Conservation (phyloP, 768 basidiomycete genomes). For the Termitomyces sp. region DNA sequence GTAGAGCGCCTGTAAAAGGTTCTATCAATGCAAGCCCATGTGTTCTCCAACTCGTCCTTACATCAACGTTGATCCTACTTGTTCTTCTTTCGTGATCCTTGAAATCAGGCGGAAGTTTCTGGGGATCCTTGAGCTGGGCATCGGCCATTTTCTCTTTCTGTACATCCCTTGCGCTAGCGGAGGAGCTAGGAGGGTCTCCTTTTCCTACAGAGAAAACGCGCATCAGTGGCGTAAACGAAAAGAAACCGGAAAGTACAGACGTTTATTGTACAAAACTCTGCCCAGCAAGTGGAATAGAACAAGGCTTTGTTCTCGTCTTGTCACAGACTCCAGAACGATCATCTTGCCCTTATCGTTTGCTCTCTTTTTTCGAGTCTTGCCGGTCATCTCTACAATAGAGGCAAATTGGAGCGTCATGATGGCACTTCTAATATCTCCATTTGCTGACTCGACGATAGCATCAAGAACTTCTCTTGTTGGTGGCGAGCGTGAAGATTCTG, state of each 20-base stretch:
- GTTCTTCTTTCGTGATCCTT: slow-evolving; percentile 56
- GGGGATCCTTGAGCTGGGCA: slow-evolving; percentile 48
- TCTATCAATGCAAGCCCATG: neutral
- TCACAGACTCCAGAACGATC: slow-evolving; percentile 66
- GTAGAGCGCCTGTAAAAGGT: slow-evolving; percentile 40
- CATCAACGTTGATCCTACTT: slow-evolving; percentile 79
- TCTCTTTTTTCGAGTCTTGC: slow-evolving; percentile 32
- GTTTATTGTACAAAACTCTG: slow-evolving; percentile 93
- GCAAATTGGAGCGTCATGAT: slow-evolving; percentile 92
- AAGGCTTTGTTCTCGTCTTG: slow-evolving; percentile 81
- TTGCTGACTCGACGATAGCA: slow-evolving; percentile 71
- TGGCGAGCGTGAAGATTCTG: slow-evolving; percentile 27
- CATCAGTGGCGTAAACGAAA: neutral
- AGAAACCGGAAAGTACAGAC: slow-evolving; percentile 40
- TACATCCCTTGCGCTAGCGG: slow-evolving; percentile 58
- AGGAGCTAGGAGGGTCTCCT: slow-evolving; percentile 59
- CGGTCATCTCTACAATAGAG: slow-evolving; percentile 44
- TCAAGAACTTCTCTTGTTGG: slow-evolving; percentile 71
- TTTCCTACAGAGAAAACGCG: slow-evolving; percentile 49
- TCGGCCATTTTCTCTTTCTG: slow-evolving; percentile 60
- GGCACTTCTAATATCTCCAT: slow-evolving; percentile 92
- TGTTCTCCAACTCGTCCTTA: slow-evolving; percentile 24
- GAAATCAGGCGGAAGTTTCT: slow-evolving; percentile 57
- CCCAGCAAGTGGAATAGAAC: slow-evolving; percentile 91
- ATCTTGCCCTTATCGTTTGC: slow-evolving; percentile 23